Conservation (phyloP, 805 yeast species). For the Saccharomycopsis olivae region DNA sequence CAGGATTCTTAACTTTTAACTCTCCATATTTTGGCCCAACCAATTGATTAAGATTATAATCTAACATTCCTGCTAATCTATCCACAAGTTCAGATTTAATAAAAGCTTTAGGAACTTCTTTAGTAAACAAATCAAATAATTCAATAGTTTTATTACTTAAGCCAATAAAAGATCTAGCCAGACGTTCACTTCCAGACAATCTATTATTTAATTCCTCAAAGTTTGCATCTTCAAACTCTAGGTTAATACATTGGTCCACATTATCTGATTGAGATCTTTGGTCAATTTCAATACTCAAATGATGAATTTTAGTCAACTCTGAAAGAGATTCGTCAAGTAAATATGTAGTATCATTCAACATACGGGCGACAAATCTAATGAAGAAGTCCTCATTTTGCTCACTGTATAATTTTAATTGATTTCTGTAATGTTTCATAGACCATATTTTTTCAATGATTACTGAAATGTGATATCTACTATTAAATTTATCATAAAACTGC, state of each 20-base stretch:
- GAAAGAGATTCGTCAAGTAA: slow-evolving; percentile 83
- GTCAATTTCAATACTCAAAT: slow-evolving; percentile 54
- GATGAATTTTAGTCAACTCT: slow-evolving; percentile 68
- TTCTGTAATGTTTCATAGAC: slow-evolving; percentile 58
- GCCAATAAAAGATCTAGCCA: slow-evolving; percentile 74
- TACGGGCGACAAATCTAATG: slow-evolving; percentile 84
- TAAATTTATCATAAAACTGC: slow-evolving; percentile 94
- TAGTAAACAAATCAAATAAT: slow-evolving; percentile 70
- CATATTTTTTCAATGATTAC: slow-evolving; percentile 75
- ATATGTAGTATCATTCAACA: slow-evolving; percentile 90
- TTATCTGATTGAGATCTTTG: slow-evolving; percentile 27
- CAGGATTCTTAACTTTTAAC: slow-evolving; percentile 76
- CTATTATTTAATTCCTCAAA: slow-evolving; percentile 51
- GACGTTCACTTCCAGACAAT: slow-evolving; percentile 55
- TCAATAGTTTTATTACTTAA: slow-evolving; percentile 74
- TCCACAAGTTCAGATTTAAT: slow-evolving; percentile 84
- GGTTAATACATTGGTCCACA: slow-evolving; percentile 22
- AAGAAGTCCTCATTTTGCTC: slow-evolving; percentile 68
- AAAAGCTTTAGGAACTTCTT: slow-evolving; percentile 80
- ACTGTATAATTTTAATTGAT: slow-evolving; percentile 61
- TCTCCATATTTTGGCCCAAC: slow-evolving; percentile 93
- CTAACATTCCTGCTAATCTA: slow-evolving; percentile 89
- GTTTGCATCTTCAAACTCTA: slow-evolving; percentile 24
- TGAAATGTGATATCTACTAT: slow-evolving; percentile 79
- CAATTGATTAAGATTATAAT: slow-evolving; percentile 82